Base-by-base conservation (phyloP, 345 rosid genomes). In the Arabis hirsuta region DNA sequence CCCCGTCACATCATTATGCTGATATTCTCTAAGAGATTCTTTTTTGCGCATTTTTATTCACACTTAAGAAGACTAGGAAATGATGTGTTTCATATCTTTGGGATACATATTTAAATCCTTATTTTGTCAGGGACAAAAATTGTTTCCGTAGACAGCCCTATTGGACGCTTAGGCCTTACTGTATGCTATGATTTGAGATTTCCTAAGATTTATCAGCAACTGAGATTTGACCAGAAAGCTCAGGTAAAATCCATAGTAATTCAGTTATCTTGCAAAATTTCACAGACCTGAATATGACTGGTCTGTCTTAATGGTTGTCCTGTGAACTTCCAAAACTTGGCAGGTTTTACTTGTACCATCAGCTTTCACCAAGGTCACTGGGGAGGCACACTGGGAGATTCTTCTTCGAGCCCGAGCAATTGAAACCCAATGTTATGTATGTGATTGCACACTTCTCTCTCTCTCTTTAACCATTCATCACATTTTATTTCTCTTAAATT, bases 101-200 rank as follows among this genome's bases (percentile, higher is more conserved):
- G 41, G 51, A 14, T 59, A 58, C 74, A 58, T 12, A 12, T 32
- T 67, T 67, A 43, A 16, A 61, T 22, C 13, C 8, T 9, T 42
- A 4, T 38, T 8, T 58, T 78, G 73, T 65, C 71, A 94, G 98
- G 97, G 41, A 86, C 82, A 56, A 87, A 86, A 39, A 43, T 88
- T 73, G 92, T 87, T 50, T 84, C 90, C 1, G 79, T 84, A 22
- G 98, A 88, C 77, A 91, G 96, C 77, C 96, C 97, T 7, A 38
- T 78, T 31, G 97, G 98, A 55, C 84, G 91, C 55, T 85, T 94
- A 80, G 96, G 98, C 63, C 75, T 88, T 72, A 82, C 98, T 10
- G 92, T 89, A 38, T 94, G 97, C 81, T 94, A 91, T 55, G 97
- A 94, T 77, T 66, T 94, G 84, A 91, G 98, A 81, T 94, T 94